Conservation (phyloP, 805 yeast genomes). For the Candida corydali region DNA sequence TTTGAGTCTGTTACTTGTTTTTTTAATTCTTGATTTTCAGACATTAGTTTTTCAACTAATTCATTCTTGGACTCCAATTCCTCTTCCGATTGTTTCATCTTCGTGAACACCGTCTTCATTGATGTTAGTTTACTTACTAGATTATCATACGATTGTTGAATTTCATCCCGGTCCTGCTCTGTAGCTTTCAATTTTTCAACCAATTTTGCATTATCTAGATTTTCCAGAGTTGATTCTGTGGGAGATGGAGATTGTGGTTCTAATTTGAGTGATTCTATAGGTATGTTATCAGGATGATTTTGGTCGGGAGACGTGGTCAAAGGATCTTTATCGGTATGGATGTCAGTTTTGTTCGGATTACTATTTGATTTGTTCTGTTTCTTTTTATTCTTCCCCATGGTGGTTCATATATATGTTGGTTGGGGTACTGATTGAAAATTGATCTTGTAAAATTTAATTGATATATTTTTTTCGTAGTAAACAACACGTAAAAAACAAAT, state of each 20-base stretch:
- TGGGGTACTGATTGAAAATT: no score
- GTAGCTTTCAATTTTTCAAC: slow-evolving; percentile 4
- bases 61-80: slow-evolving; percentile 56
- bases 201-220: slow-evolving; percentile 1
- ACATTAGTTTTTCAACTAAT: slow-evolving; percentile 25
- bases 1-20: slow-evolving; percentile 10
- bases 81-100: slow-evolving; percentile 66
- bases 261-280: no score
- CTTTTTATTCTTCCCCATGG: slow-evolving; percentile 9
- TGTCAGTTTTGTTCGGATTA: no score
- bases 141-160: slow-evolving; percentile 57
- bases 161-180: slow-evolving; percentile 49
- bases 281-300: no score
- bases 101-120: slow-evolving; percentile 67
- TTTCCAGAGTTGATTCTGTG: not conserved
- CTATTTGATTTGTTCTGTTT: no score
- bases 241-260: not conserved
- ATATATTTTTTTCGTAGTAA: not conserved
- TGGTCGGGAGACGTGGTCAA: no score
- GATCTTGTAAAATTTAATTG: no score
- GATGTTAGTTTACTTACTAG: slow-evolving; percentile 61
- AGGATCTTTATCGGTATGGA: no score
- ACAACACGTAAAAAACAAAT: not conserved
- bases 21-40: slow-evolving; percentile 22
- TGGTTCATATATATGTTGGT: no score